Evolutionary conservation across 495 filamentous ascomycete genomes (phyloP).

Genomic region (Hypoxylon trugodes): DNA sequence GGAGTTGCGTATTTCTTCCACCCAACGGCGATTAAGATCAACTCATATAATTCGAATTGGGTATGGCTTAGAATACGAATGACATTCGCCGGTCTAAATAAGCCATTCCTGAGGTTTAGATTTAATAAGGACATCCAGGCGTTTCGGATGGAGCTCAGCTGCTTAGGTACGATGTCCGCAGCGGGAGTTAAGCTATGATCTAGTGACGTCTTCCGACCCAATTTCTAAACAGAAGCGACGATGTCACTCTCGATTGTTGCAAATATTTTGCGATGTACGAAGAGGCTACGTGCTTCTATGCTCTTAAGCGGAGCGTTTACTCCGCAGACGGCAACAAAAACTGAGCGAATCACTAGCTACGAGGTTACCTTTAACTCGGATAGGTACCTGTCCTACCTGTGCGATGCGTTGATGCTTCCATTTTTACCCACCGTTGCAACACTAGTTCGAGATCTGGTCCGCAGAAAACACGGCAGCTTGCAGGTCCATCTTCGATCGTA

Average conservation of each 20-base stretch:
- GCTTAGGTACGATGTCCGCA: constrained; percentile 3
- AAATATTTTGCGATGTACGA: constrained; percentile 17
- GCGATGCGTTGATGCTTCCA: constrained; percentile 8
- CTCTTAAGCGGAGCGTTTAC: constrained; percentile 20
- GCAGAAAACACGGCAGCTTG: constrained; percentile 6
- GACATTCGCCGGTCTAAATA: background rate
- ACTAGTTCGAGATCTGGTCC: constrained; percentile 5
- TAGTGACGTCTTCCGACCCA: constrained; percentile 17
- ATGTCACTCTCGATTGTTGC: constrained; percentile 13
- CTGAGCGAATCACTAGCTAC: background rate
- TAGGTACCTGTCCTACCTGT: constrained; percentile 1
- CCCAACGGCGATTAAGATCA: too few relatives aligned
- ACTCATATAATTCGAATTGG: too few relatives aligned
- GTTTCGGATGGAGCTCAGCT: too few relatives aligned
- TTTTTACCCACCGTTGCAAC: constrained; percentile 11
- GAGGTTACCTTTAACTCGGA: background rate
- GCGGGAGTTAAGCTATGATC: background rate
- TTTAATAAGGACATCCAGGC: too few relatives aligned
- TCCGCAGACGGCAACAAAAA: constrained; percentile 8
- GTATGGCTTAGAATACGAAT: background rate
- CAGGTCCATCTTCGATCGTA: constrained; percentile 26
- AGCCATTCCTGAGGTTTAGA: background rate
- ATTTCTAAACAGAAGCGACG: background rate
- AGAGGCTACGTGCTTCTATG: background rate
- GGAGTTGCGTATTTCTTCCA: too few relatives aligned